These are phyloP conservation scores for Neurospora sp. DNA, from an alignment of 495 filamentous ascomycete genomes.

Conservation along the genomic window DNA sequence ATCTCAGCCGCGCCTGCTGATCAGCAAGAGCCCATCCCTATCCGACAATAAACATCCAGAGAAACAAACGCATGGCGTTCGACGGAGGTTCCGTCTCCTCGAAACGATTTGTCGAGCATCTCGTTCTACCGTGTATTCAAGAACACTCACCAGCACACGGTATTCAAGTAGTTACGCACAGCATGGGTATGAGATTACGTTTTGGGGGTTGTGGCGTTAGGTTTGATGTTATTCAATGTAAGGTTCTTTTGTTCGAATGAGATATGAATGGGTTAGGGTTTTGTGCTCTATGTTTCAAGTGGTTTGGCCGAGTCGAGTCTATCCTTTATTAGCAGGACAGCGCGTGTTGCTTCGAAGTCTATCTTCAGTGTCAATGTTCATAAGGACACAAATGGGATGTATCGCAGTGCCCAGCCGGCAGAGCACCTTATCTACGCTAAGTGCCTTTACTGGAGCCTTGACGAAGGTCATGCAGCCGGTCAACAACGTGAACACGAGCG, in stretches of 20 bases:
- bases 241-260: not conserved
- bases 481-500: not conserved
- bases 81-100: not conserved
- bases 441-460: not conserved
- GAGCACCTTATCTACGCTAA: not conserved
- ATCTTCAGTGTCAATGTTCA: not conserved
- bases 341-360: not conserved
- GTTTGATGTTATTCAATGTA: not conserved
- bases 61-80: not conserved
- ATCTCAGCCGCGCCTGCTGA: slow-evolving; percentile 7
- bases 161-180: not conserved
- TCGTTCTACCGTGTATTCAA: not conserved
- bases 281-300: not conserved
- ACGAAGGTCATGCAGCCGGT: not conserved
- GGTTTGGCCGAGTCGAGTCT: not conserved
- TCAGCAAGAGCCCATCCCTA: slow-evolving; percentile 51
- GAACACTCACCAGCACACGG: not conserved
- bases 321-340: not conserved
- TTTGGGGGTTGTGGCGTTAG: not conserved
- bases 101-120: not conserved
- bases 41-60: slow-evolving; percentile 36
- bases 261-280: not conserved
- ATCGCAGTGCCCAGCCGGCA: not conserved
- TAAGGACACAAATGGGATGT: not conserved
- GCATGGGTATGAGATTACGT: not conserved